Percentiles rank a stretch among this genome's conserved stretches.
Conservation (phyloP, 768 basidiomycete genomes). For the Boletus insuetus region DNA sequence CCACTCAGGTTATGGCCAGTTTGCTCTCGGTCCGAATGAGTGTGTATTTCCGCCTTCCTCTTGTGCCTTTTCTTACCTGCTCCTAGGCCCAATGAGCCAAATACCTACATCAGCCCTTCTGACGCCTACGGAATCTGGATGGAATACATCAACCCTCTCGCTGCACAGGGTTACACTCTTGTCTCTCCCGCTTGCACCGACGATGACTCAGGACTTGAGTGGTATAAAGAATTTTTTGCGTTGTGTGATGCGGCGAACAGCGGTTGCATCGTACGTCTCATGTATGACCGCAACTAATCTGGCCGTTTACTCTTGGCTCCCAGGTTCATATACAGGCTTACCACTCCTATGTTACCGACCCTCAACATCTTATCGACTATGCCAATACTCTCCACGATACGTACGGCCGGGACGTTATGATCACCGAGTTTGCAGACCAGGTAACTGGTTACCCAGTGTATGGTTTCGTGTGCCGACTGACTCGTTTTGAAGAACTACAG, state of each 20-base stretch:
- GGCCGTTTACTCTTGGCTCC: background rate
- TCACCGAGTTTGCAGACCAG: slow-evolving; percentile 74
- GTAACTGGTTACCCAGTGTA: slow-evolving; percentile 29
- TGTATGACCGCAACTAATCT: background rate
- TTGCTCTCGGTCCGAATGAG: slow-evolving; percentile 73
- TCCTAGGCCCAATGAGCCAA: slow-evolving; percentile 61
- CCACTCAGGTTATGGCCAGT: slow-evolving; percentile 47
- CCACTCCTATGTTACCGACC: slow-evolving; percentile 66
- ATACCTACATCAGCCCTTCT: slow-evolving; percentile 44
- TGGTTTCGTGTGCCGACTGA: background rate
- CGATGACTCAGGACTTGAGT: slow-evolving; percentile 52
- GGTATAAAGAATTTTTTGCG: slow-evolving; percentile 62
- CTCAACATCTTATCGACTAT: slow-evolving; percentile 50
- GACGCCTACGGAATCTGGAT: slow-evolving; percentile 56
- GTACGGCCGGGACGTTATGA: slow-evolving; percentile 43
- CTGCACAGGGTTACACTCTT: slow-evolving; percentile 51
- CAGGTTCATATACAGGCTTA: slow-evolving; percentile 57
- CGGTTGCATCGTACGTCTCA: slow-evolving; percentile 49
- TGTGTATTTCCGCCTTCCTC: slow-evolving; percentile 31
- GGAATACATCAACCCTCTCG: slow-evolving; percentile 58
- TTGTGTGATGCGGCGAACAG: slow-evolving; percentile 28
- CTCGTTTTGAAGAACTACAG: slow-evolving; percentile 48
- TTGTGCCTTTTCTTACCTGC: slow-evolving; percentile 1
- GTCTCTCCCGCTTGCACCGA: slow-evolving; percentile 69
- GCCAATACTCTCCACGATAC: slow-evolving; percentile 43